phyloP scores from a whole-genome alignment of 2,329 filamentous ascomycete species.

The Cytospora piceicola region DNA sequence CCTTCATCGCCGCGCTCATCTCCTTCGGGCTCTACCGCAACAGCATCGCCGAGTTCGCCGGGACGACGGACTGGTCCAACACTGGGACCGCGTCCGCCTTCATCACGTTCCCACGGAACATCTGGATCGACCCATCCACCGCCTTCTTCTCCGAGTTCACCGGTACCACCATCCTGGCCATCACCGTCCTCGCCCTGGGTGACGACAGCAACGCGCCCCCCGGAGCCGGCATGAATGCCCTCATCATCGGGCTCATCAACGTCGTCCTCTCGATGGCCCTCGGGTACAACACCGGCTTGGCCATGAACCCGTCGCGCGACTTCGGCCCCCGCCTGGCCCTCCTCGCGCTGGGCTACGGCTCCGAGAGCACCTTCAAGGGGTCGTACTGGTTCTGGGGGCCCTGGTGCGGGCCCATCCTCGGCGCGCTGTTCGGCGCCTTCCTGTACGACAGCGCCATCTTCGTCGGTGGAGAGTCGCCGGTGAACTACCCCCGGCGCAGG shows the following conservation, averaged over 20 bases:
- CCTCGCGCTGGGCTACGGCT: slow-evolving; percentile 48
- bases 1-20: slow-evolving; percentile 52
- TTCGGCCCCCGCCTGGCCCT: slow-evolving; percentile 53
- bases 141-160: slow-evolving; percentile 54
- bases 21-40: slow-evolving; percentile 49
- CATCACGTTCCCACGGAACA: slow-evolving; percentile 47
- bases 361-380: slow-evolving; percentile 43
- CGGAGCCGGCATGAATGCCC: slow-evolving; percentile 55
- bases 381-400: slow-evolving; percentile 52
- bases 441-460: slow-evolving; percentile 57
- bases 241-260: slow-evolving; percentile 51
- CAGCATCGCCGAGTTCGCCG: slow-evolving; percentile 38
- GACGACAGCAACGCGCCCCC: slow-evolving; percentile 52
- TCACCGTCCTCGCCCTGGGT: slow-evolving; percentile 49
- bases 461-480: slow-evolving; percentile 53
- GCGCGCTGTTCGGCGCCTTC: slow-evolving; percentile 48
- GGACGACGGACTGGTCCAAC: slow-evolving; percentile 30
- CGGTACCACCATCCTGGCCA: slow-evolving; percentile 45
- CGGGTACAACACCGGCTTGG: slow-evolving; percentile 51
- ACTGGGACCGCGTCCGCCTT: slow-evolving; percentile 45
- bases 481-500: slow-evolving; percentile 52
- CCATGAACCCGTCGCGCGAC: slow-evolving; percentile 54
- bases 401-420: slow-evolving; percentile 44
- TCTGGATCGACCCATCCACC: slow-evolving; percentile 42
- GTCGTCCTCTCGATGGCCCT: slow-evolving; percentile 44